Percentiles rank a stretch among this genome's conserved stretches.
phyloP scores from a whole-genome alignment of 495 filamentous ascomycete species.

The Penicillium silybi region DNA sequence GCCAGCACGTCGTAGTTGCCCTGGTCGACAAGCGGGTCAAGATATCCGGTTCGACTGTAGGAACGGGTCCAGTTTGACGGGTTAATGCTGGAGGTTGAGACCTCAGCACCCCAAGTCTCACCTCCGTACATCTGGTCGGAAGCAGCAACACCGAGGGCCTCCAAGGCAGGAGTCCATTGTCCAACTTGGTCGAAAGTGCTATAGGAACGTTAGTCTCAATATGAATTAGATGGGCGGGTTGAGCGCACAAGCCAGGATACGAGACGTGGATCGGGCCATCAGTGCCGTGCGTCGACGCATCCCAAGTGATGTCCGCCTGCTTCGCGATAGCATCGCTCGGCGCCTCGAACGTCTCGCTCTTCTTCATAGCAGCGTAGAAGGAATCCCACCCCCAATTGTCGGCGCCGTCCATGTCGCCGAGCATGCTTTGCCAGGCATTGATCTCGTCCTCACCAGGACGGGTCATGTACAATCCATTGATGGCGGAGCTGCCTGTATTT shows the following conservation, averaged over 20 bases:
- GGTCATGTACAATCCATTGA: slow-evolving; percentile 33
- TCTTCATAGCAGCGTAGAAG: slow-evolving; percentile 32
- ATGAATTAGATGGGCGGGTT: not conserved
- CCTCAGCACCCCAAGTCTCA: slow-evolving; percentile 26
- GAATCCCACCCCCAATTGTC: slow-evolving; percentile 34
- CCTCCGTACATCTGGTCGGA: slow-evolving; percentile 32
- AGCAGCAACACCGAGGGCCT: slow-evolving; percentile 22
- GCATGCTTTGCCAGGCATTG: slow-evolving; percentile 31
- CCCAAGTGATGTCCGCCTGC: slow-evolving; percentile 38
- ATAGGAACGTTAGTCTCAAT: slow-evolving; percentile 1
- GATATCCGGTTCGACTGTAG: slow-evolving; percentile 35
- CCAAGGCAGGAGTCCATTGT: slow-evolving; percentile 21
- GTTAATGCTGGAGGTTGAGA: slow-evolving; percentile 32
- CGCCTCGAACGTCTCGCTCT: slow-evolving; percentile 41
- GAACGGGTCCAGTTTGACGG: slow-evolving; percentile 33
- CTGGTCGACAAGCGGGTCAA: slow-evolving; percentile 34
- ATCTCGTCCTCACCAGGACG: slow-evolving; percentile 31
- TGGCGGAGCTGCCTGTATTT: slow-evolving; percentile 31
- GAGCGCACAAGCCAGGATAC: slow-evolving; percentile 42
- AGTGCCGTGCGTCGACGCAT: slow-evolving; percentile 31
- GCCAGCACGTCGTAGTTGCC: slow-evolving; percentile 43
- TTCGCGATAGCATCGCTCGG: slow-evolving; percentile 29
- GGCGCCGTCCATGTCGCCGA: slow-evolving; percentile 30
- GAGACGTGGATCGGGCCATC: slow-evolving; percentile 45
- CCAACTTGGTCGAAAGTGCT: slow-evolving; percentile 32